phyloP scores from a whole-genome alignment of 768 basidiomycete species.

The Crucibulum laeve region DNA sequence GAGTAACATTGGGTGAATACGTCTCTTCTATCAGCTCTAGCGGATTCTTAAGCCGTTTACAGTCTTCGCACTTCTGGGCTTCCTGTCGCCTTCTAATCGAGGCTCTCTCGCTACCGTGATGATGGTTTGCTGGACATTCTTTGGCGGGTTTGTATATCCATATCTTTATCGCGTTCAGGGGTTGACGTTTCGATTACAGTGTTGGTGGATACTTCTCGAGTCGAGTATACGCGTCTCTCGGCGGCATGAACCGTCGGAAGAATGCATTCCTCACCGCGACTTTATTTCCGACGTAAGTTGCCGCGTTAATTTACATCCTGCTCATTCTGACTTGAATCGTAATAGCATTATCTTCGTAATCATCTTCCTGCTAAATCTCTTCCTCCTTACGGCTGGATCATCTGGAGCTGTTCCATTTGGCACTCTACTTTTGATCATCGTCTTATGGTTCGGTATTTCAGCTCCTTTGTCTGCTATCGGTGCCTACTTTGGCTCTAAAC shows the following conservation, averaged over 20 bases:
- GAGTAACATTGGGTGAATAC: constrained; percentile 72
- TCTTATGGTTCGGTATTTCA: constrained; percentile 93
- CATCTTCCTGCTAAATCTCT: constrained; percentile 88
- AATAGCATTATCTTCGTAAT: constrained; percentile 74
- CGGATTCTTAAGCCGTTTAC: not conserved
- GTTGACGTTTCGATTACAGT: constrained; percentile 29
- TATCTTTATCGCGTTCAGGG: not conserved
- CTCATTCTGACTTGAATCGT: not conserved
- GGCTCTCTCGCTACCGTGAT: constrained; percentile 92
- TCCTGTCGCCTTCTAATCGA: constrained; percentile 93
- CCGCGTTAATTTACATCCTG: not conserved
- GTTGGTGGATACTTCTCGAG: constrained; percentile 88
- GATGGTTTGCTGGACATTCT: constrained; percentile 93
- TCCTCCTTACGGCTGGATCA: constrained; percentile 79
- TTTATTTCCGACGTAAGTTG: constrained; percentile 74
- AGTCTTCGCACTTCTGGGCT: constrained; percentile 92
- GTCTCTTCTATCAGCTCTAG: not conserved
- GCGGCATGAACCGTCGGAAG: constrained; percentile 72
- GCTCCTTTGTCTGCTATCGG: constrained; percentile 86
- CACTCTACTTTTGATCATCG: constrained; percentile 78
- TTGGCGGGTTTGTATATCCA: constrained; percentile 59
- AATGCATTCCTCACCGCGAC: constrained; percentile 89
- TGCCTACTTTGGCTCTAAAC: constrained; percentile 80
- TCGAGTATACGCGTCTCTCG: constrained; percentile 75
- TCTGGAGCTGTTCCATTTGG: constrained; percentile 97